Conservation (phyloP, 1,139 yeast genomes). For the Yamadazyma diddensiae region DNA sequence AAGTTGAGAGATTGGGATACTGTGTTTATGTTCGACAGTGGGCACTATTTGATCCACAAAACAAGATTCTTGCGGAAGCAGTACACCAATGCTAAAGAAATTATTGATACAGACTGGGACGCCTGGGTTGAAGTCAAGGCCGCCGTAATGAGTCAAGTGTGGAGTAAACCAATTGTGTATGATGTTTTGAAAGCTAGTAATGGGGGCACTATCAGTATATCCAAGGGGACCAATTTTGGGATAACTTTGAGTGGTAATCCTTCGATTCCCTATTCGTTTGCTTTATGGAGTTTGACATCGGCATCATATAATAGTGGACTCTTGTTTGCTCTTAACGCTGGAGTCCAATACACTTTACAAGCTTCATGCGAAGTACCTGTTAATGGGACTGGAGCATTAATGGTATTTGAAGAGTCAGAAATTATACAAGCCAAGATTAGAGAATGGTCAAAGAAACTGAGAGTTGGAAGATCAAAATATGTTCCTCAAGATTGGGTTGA, state of each 20-base stretch:
- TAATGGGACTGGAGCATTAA: slow-evolving; percentile 12
- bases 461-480: slow-evolving; percentile 5
- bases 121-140: slow-evolving; percentile 9
- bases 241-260: slow-evolving; percentile 2
- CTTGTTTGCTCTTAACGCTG: slow-evolving; percentile 2
- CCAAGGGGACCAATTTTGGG: slow-evolving; percentile 2
- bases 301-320: neutral
- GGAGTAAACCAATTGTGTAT: slow-evolving; percentile 12
- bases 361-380: slow-evolving; percentile 12
- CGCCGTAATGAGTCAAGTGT: slow-evolving; percentile 1
- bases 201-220: slow-evolving; percentile 6
- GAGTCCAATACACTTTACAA: slow-evolving; percentile 5
- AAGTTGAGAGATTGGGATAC: slow-evolving; percentile 4
- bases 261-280: slow-evolving; percentile 3
- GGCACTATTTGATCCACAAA: slow-evolving; percentile 8
- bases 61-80: slow-evolving; percentile 2
- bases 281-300: slow-evolving; percentile 5
- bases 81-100: neutral
- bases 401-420: slow-evolving; percentile 11
- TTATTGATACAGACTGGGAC: slow-evolving; percentile 3
- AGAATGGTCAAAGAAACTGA: slow-evolving; percentile 10
- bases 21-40: slow-evolving; percentile 5
- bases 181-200: slow-evolving; percentile 7
- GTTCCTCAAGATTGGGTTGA: slow-evolving; percentile 9
- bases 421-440: slow-evolving; percentile 5